Evolutionary conservation across 352 stramenopile genomes (phyloP).

Genomic region (Pythium phragmitis): DNA sequence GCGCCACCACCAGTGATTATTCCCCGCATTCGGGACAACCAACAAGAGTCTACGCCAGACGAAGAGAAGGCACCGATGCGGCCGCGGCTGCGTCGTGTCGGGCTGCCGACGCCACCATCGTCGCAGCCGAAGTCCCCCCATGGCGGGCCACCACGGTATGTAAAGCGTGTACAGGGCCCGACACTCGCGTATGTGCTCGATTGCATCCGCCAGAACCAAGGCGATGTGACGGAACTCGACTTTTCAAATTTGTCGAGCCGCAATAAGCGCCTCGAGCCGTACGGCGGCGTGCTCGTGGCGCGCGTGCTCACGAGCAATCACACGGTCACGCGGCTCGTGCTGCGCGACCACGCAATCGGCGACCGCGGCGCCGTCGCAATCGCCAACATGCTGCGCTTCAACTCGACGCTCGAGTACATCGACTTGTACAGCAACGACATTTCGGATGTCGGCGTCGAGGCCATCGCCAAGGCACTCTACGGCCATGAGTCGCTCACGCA

Average conservation of each 20-base stretch:
- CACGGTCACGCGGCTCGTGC: slow-evolving; percentile 60
- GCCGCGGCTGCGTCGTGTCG: slow-evolving; percentile 7
- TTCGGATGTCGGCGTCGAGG: slow-evolving; percentile 53
- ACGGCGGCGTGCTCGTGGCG: slow-evolving; percentile 59
- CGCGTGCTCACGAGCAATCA: slow-evolving; percentile 61
- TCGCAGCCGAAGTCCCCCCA: not conserved
- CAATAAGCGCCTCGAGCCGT: slow-evolving; percentile 53
- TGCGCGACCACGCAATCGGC: slow-evolving; percentile 69
- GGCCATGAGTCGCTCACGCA: slow-evolving; percentile 66
- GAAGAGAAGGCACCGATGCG: not conserved
- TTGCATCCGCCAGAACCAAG: slow-evolving; percentile 57
- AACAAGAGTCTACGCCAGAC: not conserved
- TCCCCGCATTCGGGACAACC: not conserved
- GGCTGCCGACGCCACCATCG: slow-evolving; percentile 7
- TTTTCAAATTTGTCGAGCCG: slow-evolving; percentile 58
- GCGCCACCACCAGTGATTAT: not conserved
- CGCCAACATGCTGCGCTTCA: slow-evolving; percentile 69
- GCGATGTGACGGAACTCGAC: slow-evolving; percentile 62
- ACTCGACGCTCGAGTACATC: slow-evolving; percentile 64
- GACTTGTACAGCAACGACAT: slow-evolving; percentile 74
- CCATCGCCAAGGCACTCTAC: slow-evolving; percentile 65
- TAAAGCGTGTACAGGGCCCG: slow-evolving; percentile 33
- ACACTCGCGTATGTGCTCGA: slow-evolving; percentile 58
- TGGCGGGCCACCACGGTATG: slow-evolving; percentile 2
- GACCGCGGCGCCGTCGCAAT: slow-evolving; percentile 61